Percentiles rank a stretch among this genome's conserved stretches.
These are phyloP conservation scores for Lipomyces kockii DNA, from an alignment of 805 yeast genomes.

Conservation along the genomic window DNA sequence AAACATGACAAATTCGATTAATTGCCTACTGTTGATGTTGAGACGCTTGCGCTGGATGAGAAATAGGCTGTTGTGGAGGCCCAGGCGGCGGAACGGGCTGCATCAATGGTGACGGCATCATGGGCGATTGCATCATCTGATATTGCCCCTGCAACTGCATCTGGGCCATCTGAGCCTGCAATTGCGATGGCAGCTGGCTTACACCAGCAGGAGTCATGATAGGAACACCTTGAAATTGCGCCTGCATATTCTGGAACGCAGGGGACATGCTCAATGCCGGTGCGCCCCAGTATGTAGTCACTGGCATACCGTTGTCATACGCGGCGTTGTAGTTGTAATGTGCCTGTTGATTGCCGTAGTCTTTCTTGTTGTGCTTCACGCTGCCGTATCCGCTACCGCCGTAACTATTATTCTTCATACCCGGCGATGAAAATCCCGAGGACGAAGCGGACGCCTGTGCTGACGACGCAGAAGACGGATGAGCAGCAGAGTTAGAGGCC, in stretches of 20 bases:
- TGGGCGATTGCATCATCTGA: conserved; percentile 1
- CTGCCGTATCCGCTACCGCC: conserved; percentile 1
- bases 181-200: conserved; percentile 7
- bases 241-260: conserved; percentile 16
- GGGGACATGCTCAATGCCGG: neutral
- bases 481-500: neutral
- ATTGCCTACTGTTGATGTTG: neutral
- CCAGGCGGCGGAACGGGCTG: neutral
- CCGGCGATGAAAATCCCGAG: conserved; percentile 14
- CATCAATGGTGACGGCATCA: conserved; percentile 11
- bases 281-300: neutral
- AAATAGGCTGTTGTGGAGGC: neutral
- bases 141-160: conserved; percentile 6
- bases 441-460: conserved; percentile 21
- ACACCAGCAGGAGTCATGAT: conserved; percentile 13
- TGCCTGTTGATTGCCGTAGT: conserved; percentile 5
- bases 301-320: neutral
- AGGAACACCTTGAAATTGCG: conserved; percentile 17
- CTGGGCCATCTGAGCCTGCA: conserved; percentile 7
- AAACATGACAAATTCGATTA: conserved; percentile 1
- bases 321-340: conserved; percentile 11
- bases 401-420: neutral
- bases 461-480: conserved; percentile 9
- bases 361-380: conserved; percentile 7
- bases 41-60: neutral